Conservation (phyloP, 805 yeast species). For the Monosporozyma servazzii region DNA sequence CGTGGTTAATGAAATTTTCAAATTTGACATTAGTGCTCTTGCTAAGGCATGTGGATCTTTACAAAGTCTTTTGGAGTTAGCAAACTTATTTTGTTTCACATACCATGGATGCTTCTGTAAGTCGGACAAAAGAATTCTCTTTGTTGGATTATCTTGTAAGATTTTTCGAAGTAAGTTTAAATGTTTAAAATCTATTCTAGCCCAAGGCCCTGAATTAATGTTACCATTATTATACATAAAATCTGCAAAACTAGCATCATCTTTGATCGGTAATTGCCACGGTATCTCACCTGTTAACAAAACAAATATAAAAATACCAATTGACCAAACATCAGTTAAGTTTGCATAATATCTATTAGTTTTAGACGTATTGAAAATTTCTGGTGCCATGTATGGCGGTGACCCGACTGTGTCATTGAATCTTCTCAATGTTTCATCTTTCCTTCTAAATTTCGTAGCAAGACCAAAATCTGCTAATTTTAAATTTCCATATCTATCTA, state of each 20-base stretch:
- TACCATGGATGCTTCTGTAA: conserved; percentile 51
- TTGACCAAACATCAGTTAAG: conserved; percentile 57
- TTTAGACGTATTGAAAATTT: conserved; percentile 33
- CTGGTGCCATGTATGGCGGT: conserved; percentile 77
- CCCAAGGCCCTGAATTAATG: conserved; percentile 45
- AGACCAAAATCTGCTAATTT: conserved; percentile 74
- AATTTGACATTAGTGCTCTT: conserved; percentile 39
- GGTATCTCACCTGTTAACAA: conserved; percentile 58
- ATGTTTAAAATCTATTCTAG: conserved; percentile 38
- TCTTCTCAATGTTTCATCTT: conserved; percentile 38
- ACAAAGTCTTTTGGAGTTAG: conserved; percentile 42
- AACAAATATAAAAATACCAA: conserved; percentile 57
- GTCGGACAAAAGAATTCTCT: conserved; percentile 35
- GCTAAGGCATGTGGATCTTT: conserved; percentile 45
- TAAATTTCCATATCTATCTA: conserved; percentile 55
- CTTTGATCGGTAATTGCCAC: conserved; percentile 55
- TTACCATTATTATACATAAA: conserved; percentile 40
- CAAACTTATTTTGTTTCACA: conserved; percentile 34
- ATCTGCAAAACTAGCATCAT: conserved; percentile 40
- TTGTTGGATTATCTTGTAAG: conserved; percentile 39
- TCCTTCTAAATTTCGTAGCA: conserved; percentile 50
- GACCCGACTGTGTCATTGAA: conserved; percentile 56
- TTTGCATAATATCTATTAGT: conserved; percentile 45
- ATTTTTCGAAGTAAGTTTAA: conserved; percentile 45
- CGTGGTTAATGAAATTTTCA: conserved; percentile 47